These are phyloP conservation scores for Leavenworthia alabamica DNA, from an alignment of 345 rosid species.

Conservation along the genomic window DNA sequence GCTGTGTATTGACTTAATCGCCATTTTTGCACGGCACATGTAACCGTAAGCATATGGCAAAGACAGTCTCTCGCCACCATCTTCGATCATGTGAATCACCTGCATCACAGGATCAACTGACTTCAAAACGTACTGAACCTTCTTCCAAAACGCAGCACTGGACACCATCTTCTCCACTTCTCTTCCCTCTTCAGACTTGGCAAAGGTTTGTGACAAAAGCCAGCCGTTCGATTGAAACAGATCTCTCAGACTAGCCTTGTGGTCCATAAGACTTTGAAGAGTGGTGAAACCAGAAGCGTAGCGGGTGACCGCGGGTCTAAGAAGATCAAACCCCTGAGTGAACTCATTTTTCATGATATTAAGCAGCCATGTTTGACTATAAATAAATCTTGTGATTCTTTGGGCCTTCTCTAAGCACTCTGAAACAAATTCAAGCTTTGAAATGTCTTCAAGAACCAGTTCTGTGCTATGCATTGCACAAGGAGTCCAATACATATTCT, in stretches of 20 bases:
- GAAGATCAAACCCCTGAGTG: conserved; percentile 62
- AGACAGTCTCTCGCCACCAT: conserved; percentile 37
- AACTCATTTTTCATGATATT: conserved; percentile 59
- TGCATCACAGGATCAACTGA: conserved; percentile 64
- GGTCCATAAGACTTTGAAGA: conserved; percentile 52
- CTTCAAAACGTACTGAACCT: conserved; percentile 50
- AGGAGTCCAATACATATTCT: conserved; percentile 73
- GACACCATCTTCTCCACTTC: conserved; percentile 55
- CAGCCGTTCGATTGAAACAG: conserved; percentile 69
- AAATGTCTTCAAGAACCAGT: conserved; percentile 57
- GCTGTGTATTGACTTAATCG: conserved; percentile 49
- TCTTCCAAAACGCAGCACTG: conserved; percentile 63
- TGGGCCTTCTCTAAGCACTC: conserved; percentile 59
- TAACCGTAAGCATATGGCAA: conserved; percentile 52
- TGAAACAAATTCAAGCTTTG: conserved; percentile 51
- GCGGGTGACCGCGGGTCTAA: conserved; percentile 45
- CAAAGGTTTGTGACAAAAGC: conserved; percentile 41
- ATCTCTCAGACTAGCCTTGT: conserved; percentile 50
- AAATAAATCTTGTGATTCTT: conserved; percentile 57
- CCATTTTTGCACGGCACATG: conserved; percentile 55
- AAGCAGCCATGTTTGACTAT: conserved; percentile 50
- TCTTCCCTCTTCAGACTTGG: conserved; percentile 52
- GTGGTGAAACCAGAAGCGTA: conserved; percentile 47
- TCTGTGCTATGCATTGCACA: conserved; percentile 63
- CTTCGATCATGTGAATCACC: conserved; percentile 47